Evolutionary conservation across 2,329 filamentous ascomycete genomes (phyloP), one percentile per base, ranked within the genome.

Genomic region (Stachybotrys echinatus): DNA sequence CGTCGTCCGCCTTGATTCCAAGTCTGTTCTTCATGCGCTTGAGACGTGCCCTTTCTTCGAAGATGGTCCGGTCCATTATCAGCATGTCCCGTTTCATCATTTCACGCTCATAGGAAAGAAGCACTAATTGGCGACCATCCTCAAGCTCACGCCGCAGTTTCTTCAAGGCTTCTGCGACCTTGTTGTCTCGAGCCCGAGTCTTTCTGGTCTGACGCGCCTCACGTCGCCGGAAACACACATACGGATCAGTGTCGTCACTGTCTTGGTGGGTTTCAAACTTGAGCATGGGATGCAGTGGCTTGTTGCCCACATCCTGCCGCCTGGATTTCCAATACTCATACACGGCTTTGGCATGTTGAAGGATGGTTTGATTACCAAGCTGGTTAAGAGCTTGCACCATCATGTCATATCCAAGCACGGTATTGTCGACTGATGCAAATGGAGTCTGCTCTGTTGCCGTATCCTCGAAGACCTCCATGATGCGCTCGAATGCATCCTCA

Each of bases 211-310:
- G 90, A 51, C 94, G 87, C 44, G 95, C 89, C 70, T 99, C 94
- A 55, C 94, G 88, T 59, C 94, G 85, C 65, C 94, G 84, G 81
- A 99, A 99, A 72, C 94, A 99, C 62, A 99, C 92, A 72, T 96
- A 99, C 45, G 94, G 94, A 70, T 99, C 94, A 61, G 89, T 84
- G 65, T 99, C 94, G 68, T 99, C 94, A 53, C 87, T 95, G 57
- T 97, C 92, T 65, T 90, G 88, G 55, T 94, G 90, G 44, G 86
- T 95, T 73, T 99, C 94, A 57, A 96, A 94, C 74, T 96, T 96
- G 65, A 97, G 82, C 20, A 75, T 78, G 7, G 90, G 83, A 63
- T 92, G 87, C 53, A 97, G 74, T 6, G 85, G 74, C 59, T 80
- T 84, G 65, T 92, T 94, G 56, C 81, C 82, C 51, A 77, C 78